A percentile compares a stretch with the other conserved stretches of the same genome.
Conservation (phyloP, 345 rosid genomes). For the Brassica napus region Da-Ae NC_063445.1:988001-988500, state of each 20-base stretch:
- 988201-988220: neutral
- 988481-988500: conserved; percentile 29
- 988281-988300: neutral
- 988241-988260: neutral
- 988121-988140: neutral
- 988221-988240: neutral
- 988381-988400: neutral
- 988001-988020: conserved; percentile 32
- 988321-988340: neutral
- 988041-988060: conserved; percentile 15
- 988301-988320: neutral
- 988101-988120: conserved; percentile 1
- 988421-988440: conserved; percentile 10
- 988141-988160: conserved; percentile 1
- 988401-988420: conserved; percentile 2
- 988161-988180: neutral
- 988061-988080: neutral
- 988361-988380: neutral
- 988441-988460: conserved; percentile 22
- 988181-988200: neutral
- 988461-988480: conserved; percentile 25
- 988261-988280: neutral
- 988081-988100: neutral
- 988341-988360: neutral
- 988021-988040: conserved; percentile 32